These are phyloP conservation scores for Fibroporia radiculosa DNA, from an alignment of 768 basidiomycete species.

Conservation along the genomic window DNA sequence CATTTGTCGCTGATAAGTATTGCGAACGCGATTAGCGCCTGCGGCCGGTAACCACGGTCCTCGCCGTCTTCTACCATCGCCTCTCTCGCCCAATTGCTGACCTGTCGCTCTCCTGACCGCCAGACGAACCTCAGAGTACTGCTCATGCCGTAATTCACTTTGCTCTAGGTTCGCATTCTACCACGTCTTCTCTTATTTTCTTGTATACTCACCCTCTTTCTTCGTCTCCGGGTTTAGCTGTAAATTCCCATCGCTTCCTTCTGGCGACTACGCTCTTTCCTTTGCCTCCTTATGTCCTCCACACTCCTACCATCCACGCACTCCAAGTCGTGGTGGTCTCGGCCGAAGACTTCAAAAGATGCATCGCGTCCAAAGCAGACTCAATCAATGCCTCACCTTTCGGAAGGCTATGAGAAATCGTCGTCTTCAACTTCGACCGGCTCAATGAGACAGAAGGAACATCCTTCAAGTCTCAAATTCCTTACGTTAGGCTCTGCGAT, in stretches of 20 bases:
- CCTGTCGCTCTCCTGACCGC: slow-evolving; percentile 1
- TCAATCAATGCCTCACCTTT: slow-evolving; percentile 14
- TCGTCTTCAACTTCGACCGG: slow-evolving; percentile 8
- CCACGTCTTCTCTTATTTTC: not conserved
- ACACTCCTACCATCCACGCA: slow-evolving; percentile 12
- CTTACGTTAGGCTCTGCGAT: slow-evolving; percentile 54
- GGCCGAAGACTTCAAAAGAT: slow-evolving; percentile 24
- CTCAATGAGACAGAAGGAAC: slow-evolving; percentile 16
- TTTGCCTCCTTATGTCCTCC: slow-evolving; percentile 19
- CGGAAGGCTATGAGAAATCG: slow-evolving; percentile 16
- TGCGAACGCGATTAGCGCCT: slow-evolving; percentile 1
- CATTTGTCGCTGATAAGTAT: not conserved
- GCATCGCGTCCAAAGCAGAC: slow-evolving; percentile 8
- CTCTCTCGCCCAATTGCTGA: not conserved
- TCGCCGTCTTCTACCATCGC: not conserved
- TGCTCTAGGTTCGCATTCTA: not conserved
- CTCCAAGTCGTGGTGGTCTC: slow-evolving; percentile 27
- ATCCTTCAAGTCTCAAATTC: slow-evolving; percentile 32
- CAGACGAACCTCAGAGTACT: too few species aligned
- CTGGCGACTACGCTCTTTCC: slow-evolving; percentile 19
- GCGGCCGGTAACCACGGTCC: slow-evolving; percentile 6
- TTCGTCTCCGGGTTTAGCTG: slow-evolving; percentile 12
- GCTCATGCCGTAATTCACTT: not conserved
- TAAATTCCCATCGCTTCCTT: slow-evolving; percentile 12
- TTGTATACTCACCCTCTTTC: slow-evolving; percentile 11